Evolutionary conservation across 768 basidiomycete genomes (phyloP), one percentile per base, ranked within the genome.

Genomic region (Psilocybe azurescens): DNA sequence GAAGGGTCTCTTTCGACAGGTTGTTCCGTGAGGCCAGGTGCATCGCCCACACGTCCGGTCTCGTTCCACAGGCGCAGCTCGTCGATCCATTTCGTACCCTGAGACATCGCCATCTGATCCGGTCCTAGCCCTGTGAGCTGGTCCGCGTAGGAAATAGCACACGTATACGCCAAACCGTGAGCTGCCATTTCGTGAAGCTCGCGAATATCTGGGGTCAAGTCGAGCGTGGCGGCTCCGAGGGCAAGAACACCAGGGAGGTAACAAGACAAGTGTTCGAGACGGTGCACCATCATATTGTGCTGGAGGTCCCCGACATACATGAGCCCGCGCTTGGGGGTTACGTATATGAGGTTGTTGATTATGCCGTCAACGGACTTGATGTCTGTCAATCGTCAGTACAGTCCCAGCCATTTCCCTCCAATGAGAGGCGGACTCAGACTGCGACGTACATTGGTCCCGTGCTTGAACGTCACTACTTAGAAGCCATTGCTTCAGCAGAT

Each of bases 161-260:
- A 93, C 14, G 82, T 89, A 65, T 88, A 82, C 9, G 87, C 86
- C 11, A 93, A 78, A 3, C 90, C 91, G 69, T 86, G 78, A 0
- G 91, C 91, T 0, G 88, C 91, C 85, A 89, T 90, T 53, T 80
- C 69, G 68, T 92, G 89, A 18, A 85, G 72, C 53, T 88, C 72
- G 33, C 73, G 75, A 8, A 75, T 74, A 4, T 70, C 62, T 2
- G 65, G 57, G 0, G 76, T 53, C 13, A 82, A 74, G 46, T 74
- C 70, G 36, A 88, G 78, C 3, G 79, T 81, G 59, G 83, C 75
- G 2, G 79, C 84, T n/a, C 88, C 89, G 5, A 90, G 81, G 0
- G 86, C 85, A 53, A 91, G 77, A 18, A 89, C 74, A 0, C 89
- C 89, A 0, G 88, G 86, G 41, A 89, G 81, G 79, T 88, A 90